Base-by-base conservation (phyloP, 1,139 yeast species). In the Zhuliangozyma parablackwelliae region DNA sequence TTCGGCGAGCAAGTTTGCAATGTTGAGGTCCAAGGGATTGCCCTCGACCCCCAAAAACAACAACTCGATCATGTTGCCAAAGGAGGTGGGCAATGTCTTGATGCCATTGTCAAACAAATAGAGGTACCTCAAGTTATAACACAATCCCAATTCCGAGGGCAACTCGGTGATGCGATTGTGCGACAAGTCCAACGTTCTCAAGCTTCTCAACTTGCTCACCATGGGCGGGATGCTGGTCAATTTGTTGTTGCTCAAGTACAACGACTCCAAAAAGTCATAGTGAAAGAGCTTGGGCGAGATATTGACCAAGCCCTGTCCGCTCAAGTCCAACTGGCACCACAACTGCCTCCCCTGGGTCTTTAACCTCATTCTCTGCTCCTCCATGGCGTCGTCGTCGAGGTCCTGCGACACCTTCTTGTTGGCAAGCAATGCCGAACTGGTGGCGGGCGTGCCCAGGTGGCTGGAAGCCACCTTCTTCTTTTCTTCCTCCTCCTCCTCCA, bases 21-120 rank as follows among this genome's bases (percentile, higher is more conserved):
- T 59, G 30, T 75, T 78, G 41, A 73, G 71, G 50, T 82, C 86
- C 49, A 92, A 63, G 7, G 95, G 90, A 56, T 94, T 94, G 2
- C 98, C 98, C 59, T 92, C 97, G 37, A 92, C 71, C 29, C 98
- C 99, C 39, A 94, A 63, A 54, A 90, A 83, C 48, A 86, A 84
- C 45, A 94, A 71, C 51, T 88, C 95, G 56, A 82, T 85, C 45
- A 94, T 69, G 51, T 82, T 82, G 28, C 98, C 97, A 58, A 92
- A 81, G 54, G 86, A 94, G 57, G 67, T 72, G 1, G 99, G 98
- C 43, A 94, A 65, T 1, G 78, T 73, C 41, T 72, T 69, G 50
- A 94, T 69, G 55, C 82, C 76, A 61, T 94, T 94, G 61, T 92
- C 97, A 63, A 94, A 92, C 42, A 90, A 70, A 56, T 87, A 88